Evolutionary conservation across 768 basidiomycete species (phyloP), one percentile per base, ranked within the genome.

Genomic region (Rhizopogon roseolus): DNA sequence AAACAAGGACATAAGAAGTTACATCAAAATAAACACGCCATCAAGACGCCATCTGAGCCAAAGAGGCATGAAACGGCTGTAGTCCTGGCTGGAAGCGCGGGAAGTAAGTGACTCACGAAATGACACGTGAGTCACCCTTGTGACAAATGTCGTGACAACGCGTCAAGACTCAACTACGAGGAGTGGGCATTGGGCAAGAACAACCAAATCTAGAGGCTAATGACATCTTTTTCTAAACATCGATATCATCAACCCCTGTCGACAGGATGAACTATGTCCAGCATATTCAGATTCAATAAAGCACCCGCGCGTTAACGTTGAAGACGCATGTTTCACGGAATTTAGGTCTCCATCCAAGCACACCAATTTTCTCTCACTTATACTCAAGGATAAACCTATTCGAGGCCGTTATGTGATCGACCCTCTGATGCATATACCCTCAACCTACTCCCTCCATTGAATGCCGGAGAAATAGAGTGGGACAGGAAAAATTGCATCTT

Each of bases 91-190:
- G 22, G 22, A 22, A 22, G 22, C 22, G 22, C 2, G 22, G 22
- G 22, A 22, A 22, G 22, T 22, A 22, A 22, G 22, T 22, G 22
- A 22, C 22, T 22, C 22, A 22, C 22, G 22, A 22, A 22, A 22
- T 22, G 22, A 22, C 22, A 22, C 22, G 22, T 22, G 22, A 22
- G 22, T 22, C 22, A 22, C 22, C 22, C 22, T 22, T 22, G 22
- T 22, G 22, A 22, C 22, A 22, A 22, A 22, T 22, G 22, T 22
- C 22, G 22, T 22, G 22, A 22, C 22, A 22, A 22, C 22, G 88
- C 81, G 62, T 90, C 86, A 0, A 22, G n/a, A n/a, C n/a, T n/a
- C n/a, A n/a, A n/a, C n/a, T n/a, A n/a, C n/a, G n/a, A n/a, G n/a
- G n/a, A n/a, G n/a, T n/a, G n/a, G n/a, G n/a, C n/a, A n/a, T n/a